Conservation (phyloP, 768 basidiomycete genomes). For the Tricholoma furcatifolium region DNA sequence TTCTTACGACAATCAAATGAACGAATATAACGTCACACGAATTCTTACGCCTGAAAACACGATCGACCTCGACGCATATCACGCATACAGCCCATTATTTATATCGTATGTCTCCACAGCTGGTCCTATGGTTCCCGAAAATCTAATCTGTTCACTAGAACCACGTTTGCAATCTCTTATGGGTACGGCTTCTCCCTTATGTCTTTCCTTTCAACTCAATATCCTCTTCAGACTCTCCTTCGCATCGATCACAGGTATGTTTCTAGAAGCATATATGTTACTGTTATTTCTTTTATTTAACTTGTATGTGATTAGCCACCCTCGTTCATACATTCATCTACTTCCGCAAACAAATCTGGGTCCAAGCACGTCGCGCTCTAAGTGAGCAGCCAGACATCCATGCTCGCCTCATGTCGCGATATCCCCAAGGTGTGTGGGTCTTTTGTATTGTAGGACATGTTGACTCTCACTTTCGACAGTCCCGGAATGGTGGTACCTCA, state of each 20-base stretch:
- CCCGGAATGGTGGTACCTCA: conserved; percentile 83
- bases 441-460: neutral
- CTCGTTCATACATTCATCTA: conserved; percentile 69
- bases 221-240: conserved; percentile 52
- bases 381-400: conserved; percentile 83
- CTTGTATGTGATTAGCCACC: conserved; percentile 38
- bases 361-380: conserved; percentile 66
- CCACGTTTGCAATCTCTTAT: conserved; percentile 76
- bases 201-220: neutral
- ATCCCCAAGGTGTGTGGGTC: conserved; percentile 43
- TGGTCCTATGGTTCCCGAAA: neutral
- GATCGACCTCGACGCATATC: conserved; percentile 54
- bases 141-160: conserved; percentile 17
- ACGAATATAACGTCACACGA: conserved; percentile 52
- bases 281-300: neutral
- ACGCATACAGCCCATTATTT: conserved; percentile 60
- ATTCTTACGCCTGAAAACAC: conserved; percentile 54
- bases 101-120: conserved; percentile 34
- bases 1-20: conserved; percentile 63
- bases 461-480: conserved; percentile 26
- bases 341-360: conserved; percentile 79
- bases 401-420: conserved; percentile 77
- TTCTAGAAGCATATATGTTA: no score
- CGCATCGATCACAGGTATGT: conserved; percentile 61
- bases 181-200: conserved; percentile 29